Percentiles rank a stretch among this genome's conserved stretches.
Conservation (phyloP, 1,139 yeast genomes). For the Sugiyamaella japonica region DNA sequence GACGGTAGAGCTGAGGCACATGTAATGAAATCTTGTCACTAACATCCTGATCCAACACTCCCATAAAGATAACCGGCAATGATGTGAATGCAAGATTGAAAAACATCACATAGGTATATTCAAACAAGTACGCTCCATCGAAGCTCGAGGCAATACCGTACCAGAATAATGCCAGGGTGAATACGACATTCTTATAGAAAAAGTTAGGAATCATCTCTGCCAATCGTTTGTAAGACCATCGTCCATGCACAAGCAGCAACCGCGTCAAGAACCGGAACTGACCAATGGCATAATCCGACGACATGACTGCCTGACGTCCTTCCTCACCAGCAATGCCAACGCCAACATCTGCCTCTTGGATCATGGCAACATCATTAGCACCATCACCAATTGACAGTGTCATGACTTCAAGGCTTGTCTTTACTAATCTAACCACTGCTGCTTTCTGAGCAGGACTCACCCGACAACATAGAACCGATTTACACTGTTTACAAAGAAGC, state of each 20-base stretch:
- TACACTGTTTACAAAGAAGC: constrained; percentile 87
- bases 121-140: constrained; percentile 90
- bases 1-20: constrained; percentile 86
- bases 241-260: constrained; percentile 83
- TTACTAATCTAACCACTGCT: constrained; percentile 87
- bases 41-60: constrained; percentile 92
- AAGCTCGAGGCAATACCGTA: constrained; percentile 81
- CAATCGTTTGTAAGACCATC: constrained; percentile 92
- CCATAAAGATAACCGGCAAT: constrained; percentile 86
- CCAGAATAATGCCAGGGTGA: constrained; percentile 89
- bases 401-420: constrained; percentile 76
- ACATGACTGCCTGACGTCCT: constrained; percentile 98
- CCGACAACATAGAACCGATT: constrained; percentile 91
- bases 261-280: constrained; percentile 85
- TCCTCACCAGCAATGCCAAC: constrained; percentile 99
- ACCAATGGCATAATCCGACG: constrained; percentile 94
- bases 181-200: constrained; percentile 88
- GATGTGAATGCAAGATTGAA: constrained; percentile 95
- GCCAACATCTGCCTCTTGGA: constrained; percentile 96
- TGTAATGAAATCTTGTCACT: constrained; percentile 73
- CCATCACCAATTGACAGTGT: constrained; percentile 97
- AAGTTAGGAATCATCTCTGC: constrained; percentile 94
- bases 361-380: constrained; percentile 98
- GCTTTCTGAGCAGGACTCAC: constrained; percentile 98
- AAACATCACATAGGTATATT: constrained; percentile 88